A percentile compares a stretch with the other conserved stretches of the same genome.
Evolutionary conservation across 1,284 basidiomycete genomes (phyloP).

Genomic region (Chalciporus sp.): DNA sequence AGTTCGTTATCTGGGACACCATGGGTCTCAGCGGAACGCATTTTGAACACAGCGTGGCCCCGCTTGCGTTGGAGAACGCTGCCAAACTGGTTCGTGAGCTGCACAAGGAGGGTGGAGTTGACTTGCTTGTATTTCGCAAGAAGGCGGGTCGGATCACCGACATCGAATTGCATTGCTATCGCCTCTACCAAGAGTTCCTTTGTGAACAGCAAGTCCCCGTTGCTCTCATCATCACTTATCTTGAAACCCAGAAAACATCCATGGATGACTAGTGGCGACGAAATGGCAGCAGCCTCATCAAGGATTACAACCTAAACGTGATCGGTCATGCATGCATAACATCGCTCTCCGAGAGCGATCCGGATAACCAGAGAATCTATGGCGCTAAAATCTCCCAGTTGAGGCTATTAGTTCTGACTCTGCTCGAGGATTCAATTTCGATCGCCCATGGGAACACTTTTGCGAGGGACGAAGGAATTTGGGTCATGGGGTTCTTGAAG

Average conservation of each 20-base stretch:
- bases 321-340: constrained; percentile 21
- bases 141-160: constrained; percentile 23
- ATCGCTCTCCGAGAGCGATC: background rate
- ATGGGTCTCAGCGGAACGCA: constrained; percentile 5
- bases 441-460: constrained; percentile 17
- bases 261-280: constrained; percentile 12
- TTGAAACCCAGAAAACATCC: background rate
- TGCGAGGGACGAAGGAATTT: constrained; percentile 15
- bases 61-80: background rate
- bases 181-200: constrained; percentile 28
- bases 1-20: constrained; percentile 35
- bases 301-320: constrained; percentile 1
- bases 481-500: constrained; percentile 31
- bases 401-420: background rate
- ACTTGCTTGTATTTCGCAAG: constrained; percentile 35
- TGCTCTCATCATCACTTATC: constrained; percentile 30
- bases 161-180: constrained; percentile 23
- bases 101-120: constrained; percentile 17
- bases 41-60: background rate
- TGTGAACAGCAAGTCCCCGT: constrained; percentile 31
- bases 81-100: constrained; percentile 2
- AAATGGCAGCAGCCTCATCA: background rate
- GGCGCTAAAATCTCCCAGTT: background rate
- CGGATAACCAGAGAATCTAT: background rate
- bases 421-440: constrained; percentile 6